Conservation (phyloP, 1,139 yeast species). For the Yamadazyma jaroonii region DNA sequence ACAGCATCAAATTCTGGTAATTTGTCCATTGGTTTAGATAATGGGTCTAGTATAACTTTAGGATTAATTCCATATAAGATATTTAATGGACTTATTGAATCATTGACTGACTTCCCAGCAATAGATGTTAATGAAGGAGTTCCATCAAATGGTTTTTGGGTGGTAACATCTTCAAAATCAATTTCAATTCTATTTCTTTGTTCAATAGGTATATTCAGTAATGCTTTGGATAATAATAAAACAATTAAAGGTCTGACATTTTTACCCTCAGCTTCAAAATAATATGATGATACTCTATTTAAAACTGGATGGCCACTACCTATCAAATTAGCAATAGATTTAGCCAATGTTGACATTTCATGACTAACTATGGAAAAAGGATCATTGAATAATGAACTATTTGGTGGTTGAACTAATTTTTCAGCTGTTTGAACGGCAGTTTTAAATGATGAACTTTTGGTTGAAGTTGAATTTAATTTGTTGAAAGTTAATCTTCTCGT, state of each 20-base stretch:
- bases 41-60: slow-evolving; percentile 70
- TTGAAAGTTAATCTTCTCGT: background rate
- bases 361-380: slow-evolving; percentile 92
- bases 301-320: slow-evolving; percentile 94
- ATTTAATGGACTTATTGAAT: slow-evolving; percentile 73
- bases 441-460: slow-evolving; percentile 17
- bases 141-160: slow-evolving; percentile 58
- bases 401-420: slow-evolving; percentile 71
- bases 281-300: slow-evolving; percentile 86
- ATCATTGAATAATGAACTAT: slow-evolving; percentile 53
- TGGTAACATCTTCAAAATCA: slow-evolving; percentile 62
- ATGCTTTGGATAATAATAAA: slow-evolving; percentile 74
- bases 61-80: slow-evolving; percentile 91
- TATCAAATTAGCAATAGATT: slow-evolving; percentile 78
- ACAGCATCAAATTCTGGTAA: slow-evolving; percentile 59
- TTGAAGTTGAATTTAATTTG: background rate
- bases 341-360: slow-evolving; percentile 89
- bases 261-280: slow-evolving; percentile 94
- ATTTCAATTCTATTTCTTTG: slow-evolving; percentile 63
- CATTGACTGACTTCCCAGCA: slow-evolving; percentile 55
- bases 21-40: slow-evolving; percentile 75
- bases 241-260: slow-evolving; percentile 92
- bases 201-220: slow-evolving; percentile 70
- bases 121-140: slow-evolving; percentile 45
- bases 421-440: slow-evolving; percentile 79